Evolutionary conservation across 768 basidiomycete species (phyloP).

Genomic region (Xerocomellus dryophilus): DNA sequence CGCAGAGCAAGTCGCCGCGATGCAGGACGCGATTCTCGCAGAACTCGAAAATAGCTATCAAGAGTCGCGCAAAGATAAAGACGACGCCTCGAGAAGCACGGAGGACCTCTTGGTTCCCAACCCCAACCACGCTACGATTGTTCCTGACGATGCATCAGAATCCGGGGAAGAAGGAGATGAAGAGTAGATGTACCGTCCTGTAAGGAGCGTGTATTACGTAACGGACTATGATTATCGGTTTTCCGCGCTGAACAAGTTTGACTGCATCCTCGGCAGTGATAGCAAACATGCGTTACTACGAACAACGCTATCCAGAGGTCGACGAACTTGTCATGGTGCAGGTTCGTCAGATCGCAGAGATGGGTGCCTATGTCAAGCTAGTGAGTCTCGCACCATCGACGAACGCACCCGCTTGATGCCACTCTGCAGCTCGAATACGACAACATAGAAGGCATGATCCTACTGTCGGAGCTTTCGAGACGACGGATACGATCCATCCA

Average conservation of each 20-base stretch:
- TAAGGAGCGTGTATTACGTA: no score
- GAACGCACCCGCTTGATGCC: neutral
- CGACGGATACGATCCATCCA: constrained; percentile 96
- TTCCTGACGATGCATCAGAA: constrained; percentile 18
- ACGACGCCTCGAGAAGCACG: constrained; percentile 38
- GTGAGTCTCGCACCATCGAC: constrained; percentile 46
- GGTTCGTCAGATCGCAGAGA: constrained; percentile 98
- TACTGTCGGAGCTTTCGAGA: constrained; percentile 95
- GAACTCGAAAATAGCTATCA: constrained; percentile 65
- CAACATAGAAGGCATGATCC: constrained; percentile 99
- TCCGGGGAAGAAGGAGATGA: constrained; percentile 15
- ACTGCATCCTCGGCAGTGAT: neutral
- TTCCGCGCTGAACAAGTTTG: neutral
- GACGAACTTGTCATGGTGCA: constrained; percentile 99
- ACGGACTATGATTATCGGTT: neutral
- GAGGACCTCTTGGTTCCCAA: constrained; percentile 68
- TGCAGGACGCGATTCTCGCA: constrained; percentile 66
- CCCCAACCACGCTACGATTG: constrained; percentile 51
- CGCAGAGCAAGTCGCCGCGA: constrained; percentile 52
- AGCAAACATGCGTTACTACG: constrained; percentile 79
- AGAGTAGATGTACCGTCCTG: constrained; percentile 2
- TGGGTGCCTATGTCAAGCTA: constrained; percentile 99
- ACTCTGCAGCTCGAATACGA: constrained; percentile 87
- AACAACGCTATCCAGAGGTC: constrained; percentile 91
- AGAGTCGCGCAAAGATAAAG: constrained; percentile 45